These are phyloP conservation scores for Hibiscus trionum DNA, from an alignment of 345 rosid genomes.

Conservation along the genomic window DNA sequence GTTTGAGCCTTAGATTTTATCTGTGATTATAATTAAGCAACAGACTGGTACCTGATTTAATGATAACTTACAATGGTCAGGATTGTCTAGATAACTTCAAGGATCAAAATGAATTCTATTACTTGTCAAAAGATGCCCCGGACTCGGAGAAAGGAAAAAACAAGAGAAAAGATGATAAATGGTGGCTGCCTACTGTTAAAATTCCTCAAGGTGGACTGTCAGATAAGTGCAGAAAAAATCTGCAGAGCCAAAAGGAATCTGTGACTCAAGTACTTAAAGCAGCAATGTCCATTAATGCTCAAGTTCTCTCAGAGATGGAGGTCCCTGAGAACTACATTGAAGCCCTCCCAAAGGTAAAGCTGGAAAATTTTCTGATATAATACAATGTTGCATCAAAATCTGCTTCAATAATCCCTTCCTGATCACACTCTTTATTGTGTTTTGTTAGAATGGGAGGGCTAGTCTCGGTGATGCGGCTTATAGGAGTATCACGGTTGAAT, in stretches of 20 bases:
- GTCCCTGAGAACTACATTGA: constrained; percentile 89
- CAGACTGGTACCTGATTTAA: not conserved
- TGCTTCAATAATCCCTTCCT: not conserved
- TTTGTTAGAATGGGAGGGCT: constrained; percentile 69
- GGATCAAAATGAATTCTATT: constrained; percentile 71
- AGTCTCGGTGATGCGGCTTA: constrained; percentile 86
- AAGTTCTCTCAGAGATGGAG: constrained; percentile 85
- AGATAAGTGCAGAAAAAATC: constrained; percentile 51
- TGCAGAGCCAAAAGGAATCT: constrained; percentile 77
- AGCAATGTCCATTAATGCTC: constrained; percentile 94
- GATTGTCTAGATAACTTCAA: constrained; percentile 78
- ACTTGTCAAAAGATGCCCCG: constrained; percentile 61
- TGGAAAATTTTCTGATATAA: not conserved
- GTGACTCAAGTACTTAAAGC: constrained; percentile 95
- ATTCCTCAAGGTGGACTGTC: constrained; percentile 75
- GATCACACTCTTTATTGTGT: not conserved
- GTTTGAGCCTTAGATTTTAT: not conserved
- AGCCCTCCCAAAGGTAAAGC: constrained; percentile 78
- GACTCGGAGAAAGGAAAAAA: constrained; percentile 44
- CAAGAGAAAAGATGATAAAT: constrained; percentile 71
- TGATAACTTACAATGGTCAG: constrained; percentile 25
- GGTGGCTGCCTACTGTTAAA: constrained; percentile 88
- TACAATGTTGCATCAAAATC: not conserved
- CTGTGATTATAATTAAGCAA: not conserved
- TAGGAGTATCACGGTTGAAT: constrained; percentile 70